phyloP scores from a whole-genome alignment of 106 monocot species.

The Dendrobium catenatum region DNA sequence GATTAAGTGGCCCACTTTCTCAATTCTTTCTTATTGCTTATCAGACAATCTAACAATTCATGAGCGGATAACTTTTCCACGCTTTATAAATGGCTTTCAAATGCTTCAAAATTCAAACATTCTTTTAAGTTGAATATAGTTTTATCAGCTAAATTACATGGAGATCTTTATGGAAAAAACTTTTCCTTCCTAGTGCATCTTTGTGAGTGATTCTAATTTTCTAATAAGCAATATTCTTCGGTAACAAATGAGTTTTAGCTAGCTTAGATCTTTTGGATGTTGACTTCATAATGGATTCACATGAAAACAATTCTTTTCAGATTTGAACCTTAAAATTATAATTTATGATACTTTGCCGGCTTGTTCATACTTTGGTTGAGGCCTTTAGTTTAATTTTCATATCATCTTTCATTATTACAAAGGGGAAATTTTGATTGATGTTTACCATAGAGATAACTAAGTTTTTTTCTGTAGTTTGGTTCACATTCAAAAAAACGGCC shows the following conservation, averaged over 20 bases:
- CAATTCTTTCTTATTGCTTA: too few relatives aligned
- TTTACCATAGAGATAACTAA: neutral
- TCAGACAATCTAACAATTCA: too few relatives aligned
- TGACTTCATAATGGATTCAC: neutral
- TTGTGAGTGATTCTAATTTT: neutral
- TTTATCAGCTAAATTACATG: neutral
- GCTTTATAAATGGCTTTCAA: neutral
- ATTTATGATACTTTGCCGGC: neutral
- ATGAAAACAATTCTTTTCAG: neutral
- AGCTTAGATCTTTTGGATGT: neutral
- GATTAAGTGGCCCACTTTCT: too few relatives aligned
- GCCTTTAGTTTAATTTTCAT: neutral
- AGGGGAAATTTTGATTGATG: neutral
- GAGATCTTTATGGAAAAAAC: neutral
- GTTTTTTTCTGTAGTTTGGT: slow-evolving; percentile 51
- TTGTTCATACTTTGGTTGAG: neutral
- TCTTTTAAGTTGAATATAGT: neutral
- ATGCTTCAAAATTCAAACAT: neutral
- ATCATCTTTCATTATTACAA: neutral
- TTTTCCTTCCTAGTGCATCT: neutral
- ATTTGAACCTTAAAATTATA: neutral
- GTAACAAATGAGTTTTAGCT: neutral
- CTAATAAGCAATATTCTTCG: neutral
- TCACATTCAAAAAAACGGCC: slow-evolving; percentile 96
- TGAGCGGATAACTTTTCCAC: neutral